Evolutionary conservation across 1,284 basidiomycete species (phyloP).

Genomic region (Naganishia cerealis): DNA sequence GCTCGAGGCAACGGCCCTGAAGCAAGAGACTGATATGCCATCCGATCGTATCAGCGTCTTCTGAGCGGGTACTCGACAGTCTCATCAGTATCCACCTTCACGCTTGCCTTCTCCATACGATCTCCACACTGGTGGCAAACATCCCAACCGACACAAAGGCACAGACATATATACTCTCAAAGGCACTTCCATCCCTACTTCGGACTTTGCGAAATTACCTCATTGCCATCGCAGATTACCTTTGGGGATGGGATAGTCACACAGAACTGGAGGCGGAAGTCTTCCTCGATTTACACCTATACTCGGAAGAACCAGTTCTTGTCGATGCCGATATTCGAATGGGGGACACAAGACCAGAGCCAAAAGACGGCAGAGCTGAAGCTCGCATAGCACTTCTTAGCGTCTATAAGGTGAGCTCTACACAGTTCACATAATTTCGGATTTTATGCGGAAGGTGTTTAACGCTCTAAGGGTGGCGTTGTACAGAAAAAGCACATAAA

Average conservation of each 20-base stretch:
- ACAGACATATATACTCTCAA: constrained; percentile 14
- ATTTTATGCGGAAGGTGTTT: background rate
- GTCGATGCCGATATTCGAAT: constrained; percentile 2
- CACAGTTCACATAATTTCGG: background rate
- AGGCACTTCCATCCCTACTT: constrained; percentile 28
- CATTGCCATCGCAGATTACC: constrained; percentile 29
- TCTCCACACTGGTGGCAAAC: background rate
- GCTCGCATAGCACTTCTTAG: constrained; percentile 9
- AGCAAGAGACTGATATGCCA: background rate
- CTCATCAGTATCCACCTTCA: constrained; percentile 17
- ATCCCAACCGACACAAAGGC: background rate
- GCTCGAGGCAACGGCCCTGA: background rate
- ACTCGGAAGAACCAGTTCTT: background rate
- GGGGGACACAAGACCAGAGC: background rate
- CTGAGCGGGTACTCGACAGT: constrained; percentile 16
- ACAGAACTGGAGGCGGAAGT: constrained; percentile 1
- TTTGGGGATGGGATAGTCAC: constrained; percentile 31
- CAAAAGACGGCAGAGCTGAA: background rate
- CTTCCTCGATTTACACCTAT: background rate
- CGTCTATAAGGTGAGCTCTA: constrained; percentile 13
- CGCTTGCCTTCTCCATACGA: constrained; percentile 5
- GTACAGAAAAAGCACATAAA: constrained; percentile 13
- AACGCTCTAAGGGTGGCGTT: background rate
- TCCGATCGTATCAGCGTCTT: background rate
- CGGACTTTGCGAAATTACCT: constrained; percentile 29